Evolutionary conservation across 1,139 yeast species (phyloP).

Genomic region (Casaregolazyma lundiana): DNA sequence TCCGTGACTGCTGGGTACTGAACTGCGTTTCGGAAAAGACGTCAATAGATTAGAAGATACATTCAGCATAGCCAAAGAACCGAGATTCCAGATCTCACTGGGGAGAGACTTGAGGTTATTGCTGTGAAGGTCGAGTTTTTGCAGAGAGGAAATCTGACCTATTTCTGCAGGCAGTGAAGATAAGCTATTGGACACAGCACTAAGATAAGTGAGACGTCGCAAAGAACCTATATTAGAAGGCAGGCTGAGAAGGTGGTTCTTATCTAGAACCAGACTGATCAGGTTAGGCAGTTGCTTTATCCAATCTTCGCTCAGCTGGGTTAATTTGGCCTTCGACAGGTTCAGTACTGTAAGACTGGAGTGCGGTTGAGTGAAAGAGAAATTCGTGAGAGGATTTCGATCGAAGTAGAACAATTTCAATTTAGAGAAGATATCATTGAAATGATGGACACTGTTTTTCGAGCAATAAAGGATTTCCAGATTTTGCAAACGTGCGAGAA

Average conservation of each 20-base stretch:
- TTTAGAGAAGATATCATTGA: slow-evolving; percentile 40
- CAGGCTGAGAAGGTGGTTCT: slow-evolving; percentile 73
- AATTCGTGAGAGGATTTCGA: slow-evolving; percentile 77
- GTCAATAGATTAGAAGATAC: slow-evolving; percentile 75
- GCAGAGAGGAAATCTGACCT: slow-evolving; percentile 56
- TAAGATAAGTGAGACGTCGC: slow-evolving; percentile 56
- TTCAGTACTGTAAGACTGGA: slow-evolving; percentile 67
- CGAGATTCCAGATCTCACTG: slow-evolving; percentile 61
- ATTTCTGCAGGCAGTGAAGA: slow-evolving; percentile 68
- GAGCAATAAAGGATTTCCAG: slow-evolving; percentile 72
- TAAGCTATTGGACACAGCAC: slow-evolving; percentile 71
- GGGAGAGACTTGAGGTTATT: slow-evolving; percentile 76
- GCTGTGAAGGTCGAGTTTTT: slow-evolving; percentile 74
- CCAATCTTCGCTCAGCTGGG: slow-evolving; percentile 64
- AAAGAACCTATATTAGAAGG: slow-evolving; percentile 68
- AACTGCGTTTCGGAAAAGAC: slow-evolving; percentile 49
- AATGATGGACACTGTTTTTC: slow-evolving; percentile 70
- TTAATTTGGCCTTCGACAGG: slow-evolving; percentile 74
- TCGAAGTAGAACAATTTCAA: slow-evolving; percentile 45
- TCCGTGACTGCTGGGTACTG: slow-evolving; percentile 21
- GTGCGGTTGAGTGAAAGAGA: slow-evolving; percentile 57
- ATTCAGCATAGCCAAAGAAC: slow-evolving; percentile 57
- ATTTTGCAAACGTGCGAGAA: slow-evolving; percentile 58
- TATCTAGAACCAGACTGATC: slow-evolving; percentile 72
- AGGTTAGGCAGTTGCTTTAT: slow-evolving; percentile 59